Base-by-base conservation (phyloP, 352 stramenopile species). In the Globisporangium irregulare region DNA sequence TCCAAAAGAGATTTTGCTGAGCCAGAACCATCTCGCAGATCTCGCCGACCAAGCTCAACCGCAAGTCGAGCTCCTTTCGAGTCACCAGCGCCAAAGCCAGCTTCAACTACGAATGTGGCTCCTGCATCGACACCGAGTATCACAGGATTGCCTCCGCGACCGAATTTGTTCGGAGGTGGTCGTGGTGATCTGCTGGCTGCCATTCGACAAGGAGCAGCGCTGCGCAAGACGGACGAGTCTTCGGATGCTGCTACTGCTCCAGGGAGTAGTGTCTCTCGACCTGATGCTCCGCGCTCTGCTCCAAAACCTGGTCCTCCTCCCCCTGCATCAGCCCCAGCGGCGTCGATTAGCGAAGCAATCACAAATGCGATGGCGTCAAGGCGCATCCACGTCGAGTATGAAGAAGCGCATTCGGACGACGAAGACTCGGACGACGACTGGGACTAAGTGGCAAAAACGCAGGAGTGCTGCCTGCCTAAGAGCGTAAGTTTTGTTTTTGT, bases 331-430 rank as follows among this genome's bases (percentile, higher is more conserved):
- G 78, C 75, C 6, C 79, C 86, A 65, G 76, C 75, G 38, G 74
- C 71, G 9, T 91, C 85, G 1, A 90, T 95, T 67, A 88, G 78
- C 36, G 87, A 95, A 67, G 85, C 83, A 34, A 95, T 95, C 63
- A 82, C 81, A 32, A 93, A 94, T 59, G 87, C 86, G 22, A 93
- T 95, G 84, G 82, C 86, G 0, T 77, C 81, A 46, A 79, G 87
- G 38, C 83, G 82, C n/a, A 90, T 93, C 58, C 84, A 93, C 48
- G 80, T 93, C 50, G 86, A 95, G 69, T 94, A 90, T 32, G 86
- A 93, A 58, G 82, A 92, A 43, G 73, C 73, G 6, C 75, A 82
- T 51, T 91, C 81, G 32, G 81, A 87, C 57, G 75, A 57, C 24
- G 73, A 79, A 34, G 84, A 90, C 62, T 90, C 88, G 57, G 87